Evolutionary conservation across 1,284 basidiomycete genomes (phyloP).

Genomic region (Vanrija sp.): DNA sequence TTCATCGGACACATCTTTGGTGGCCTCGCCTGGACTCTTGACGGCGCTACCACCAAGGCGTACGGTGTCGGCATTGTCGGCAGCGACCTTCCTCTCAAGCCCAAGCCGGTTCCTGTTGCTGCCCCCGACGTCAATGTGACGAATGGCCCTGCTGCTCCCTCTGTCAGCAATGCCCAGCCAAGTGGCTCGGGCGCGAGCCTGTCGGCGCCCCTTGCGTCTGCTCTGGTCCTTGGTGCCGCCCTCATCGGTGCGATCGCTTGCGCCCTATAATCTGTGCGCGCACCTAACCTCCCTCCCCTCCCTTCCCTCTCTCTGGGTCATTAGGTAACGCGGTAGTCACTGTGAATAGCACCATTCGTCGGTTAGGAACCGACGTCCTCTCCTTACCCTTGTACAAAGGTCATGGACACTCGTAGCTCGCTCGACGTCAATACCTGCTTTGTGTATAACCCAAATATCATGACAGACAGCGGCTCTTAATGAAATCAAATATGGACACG

Average conservation of each 20-base stretch:
- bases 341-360: too few species aligned
- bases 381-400: too few species aligned
- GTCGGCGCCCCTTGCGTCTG: background rate
- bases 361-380: too few species aligned
- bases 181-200: background rate
- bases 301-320: too few species aligned
- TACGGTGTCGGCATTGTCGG: conserved; percentile 44
- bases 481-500: too few species aligned
- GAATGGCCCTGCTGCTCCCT: background rate
- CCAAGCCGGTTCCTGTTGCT: background rate
- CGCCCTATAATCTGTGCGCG: background rate
- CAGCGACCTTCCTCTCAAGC: conserved; percentile 14
- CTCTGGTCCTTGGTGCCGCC: background rate
- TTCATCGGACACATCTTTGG: conserved; percentile 67
- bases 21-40: conserved; percentile 67
- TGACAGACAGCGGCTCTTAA: too few species aligned
- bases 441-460: too few species aligned
- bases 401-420: too few species aligned
- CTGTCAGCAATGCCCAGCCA: background rate
- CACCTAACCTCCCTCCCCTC: too few species aligned
- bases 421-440: too few species aligned
- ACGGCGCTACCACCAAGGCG: conserved; percentile 50
- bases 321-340: too few species aligned
- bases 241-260: background rate
- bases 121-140: background rate